Conservation (phyloP, 78 protist species). For the Dictyostelium firmibasis region DNA sequence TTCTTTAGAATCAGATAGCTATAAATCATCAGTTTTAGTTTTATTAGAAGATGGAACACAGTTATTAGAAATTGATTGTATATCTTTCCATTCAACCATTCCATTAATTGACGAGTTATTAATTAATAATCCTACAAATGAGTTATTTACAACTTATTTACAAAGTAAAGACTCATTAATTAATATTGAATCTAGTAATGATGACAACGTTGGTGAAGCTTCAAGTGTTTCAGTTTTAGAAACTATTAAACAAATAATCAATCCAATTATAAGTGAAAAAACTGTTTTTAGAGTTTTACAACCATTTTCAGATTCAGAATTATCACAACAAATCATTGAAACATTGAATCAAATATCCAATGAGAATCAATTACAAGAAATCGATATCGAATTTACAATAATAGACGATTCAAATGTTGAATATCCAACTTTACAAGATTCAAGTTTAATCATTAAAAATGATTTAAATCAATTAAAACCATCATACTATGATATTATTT, state of each 20-base stretch:
- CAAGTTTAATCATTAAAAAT: not conserved
- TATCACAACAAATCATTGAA: not conserved
- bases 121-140: not conserved
- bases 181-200: not conserved
- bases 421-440: not conserved
- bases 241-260: not conserved
- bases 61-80: not conserved
- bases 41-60: slow-evolving; percentile 35
- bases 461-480: not conserved
- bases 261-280: not conserved
- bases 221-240: not conserved
- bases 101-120: not conserved
- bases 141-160: not conserved
- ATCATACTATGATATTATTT: not conserved
- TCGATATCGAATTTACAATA: not conserved
- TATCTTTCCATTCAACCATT: not conserved
- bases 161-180: not conserved
- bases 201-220: not conserved
- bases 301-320: not conserved
- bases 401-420: not conserved
- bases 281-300: not conserved
- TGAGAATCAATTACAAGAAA: not conserved
- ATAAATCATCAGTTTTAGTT: not conserved
- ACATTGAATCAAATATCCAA: not conserved
- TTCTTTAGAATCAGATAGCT: not conserved